Conservation (phyloP, 2,329 filamentous ascomycete species). For the Coniochaeta ligniaria region DNA sequence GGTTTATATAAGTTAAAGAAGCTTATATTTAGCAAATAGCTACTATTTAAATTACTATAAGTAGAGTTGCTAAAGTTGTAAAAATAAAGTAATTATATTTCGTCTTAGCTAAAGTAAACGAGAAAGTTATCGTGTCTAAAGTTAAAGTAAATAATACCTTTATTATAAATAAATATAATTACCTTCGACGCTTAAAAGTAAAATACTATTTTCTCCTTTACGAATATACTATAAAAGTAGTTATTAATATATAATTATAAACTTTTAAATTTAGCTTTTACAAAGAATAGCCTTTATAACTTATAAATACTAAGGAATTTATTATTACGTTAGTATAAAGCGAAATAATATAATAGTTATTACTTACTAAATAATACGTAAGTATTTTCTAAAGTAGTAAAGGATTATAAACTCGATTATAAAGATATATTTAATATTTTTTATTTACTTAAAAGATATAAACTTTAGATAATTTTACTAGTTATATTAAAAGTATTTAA, state of each 20-base stretch:
- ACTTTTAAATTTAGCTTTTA: conserved; percentile 1
- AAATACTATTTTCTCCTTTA: neutral
- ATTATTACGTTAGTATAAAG: neutral
- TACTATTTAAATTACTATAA: neutral
- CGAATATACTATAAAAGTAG: neutral
- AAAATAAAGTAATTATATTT: neutral
- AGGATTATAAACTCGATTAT: neutral
- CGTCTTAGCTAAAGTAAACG: neutral
- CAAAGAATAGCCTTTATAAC: conserved; percentile 2
- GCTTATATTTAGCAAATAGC: conserved; percentile 7
- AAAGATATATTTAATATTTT: neutral
- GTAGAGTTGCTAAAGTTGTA: conserved; percentile 4
- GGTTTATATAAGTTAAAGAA: conserved; percentile 11
- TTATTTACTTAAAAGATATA: neutral
- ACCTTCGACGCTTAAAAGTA: neutral
- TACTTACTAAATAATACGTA: neutral
- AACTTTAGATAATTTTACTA: neutral
- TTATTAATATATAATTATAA: conserved; percentile 2
- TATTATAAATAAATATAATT: conserved; percentile 2
- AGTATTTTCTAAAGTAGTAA: neutral
- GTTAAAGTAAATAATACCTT: conserved; percentile 3
- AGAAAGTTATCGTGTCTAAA: conserved; percentile 4
- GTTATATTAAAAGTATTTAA: neutral
- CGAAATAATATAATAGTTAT: neutral
- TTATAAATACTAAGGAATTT: conserved; percentile 1